Evolutionary conservation across 306 rosid species (phyloP), one percentile per base, ranked within the genome.

Genomic region (Potentilla sterilis): DNA sequence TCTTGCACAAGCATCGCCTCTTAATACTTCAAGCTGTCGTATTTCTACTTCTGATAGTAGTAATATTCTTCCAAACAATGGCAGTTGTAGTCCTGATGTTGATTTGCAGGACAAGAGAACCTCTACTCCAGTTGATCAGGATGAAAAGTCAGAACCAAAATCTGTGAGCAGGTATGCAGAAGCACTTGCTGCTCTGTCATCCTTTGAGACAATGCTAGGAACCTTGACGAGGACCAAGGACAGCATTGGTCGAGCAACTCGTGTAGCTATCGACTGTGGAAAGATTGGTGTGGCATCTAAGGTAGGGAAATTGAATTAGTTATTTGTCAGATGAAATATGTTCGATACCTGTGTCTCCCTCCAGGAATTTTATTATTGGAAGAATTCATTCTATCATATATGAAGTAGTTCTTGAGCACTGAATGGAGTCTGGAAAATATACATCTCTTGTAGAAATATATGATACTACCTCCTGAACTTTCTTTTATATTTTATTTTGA

Each of bases 241-340:
- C 77, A 86, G 97, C 86, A 94, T 94, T 83, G 98, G 96, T 80
- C 92, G 96, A 78, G 97, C 97, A 34, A 94, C 98, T 70, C 95
- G 93, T 44, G 85, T 87, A 61, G 98, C 98, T 55, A 86, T 94
- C 73, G 98, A 94, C 86, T 94, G 96, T 86, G 97, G 93, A 35
- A 92, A 92, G 84, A 83, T 89, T 82, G 98, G 97, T 74, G 75
- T 81, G 78, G 96, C 96, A 74, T 78, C 83, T 9, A 94, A 94
- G 98, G 98, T 94, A 86, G 22, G 76, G 69, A 48, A 42, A 21
- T 47, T 34, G 41, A 69, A 11, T 72, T 70, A 70, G 42, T 51
- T 37, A 59, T 28, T 55, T 76, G 35, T 43, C 16, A 42, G 28
- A 74, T 11, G 7, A 76, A 35, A 52, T 18, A 51, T 51, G 18